Percentiles rank a stretch among this genome's conserved stretches.
Conservation (phyloP, 2,329 filamentous ascomycete species). For the Massarina eburnea region DNA sequence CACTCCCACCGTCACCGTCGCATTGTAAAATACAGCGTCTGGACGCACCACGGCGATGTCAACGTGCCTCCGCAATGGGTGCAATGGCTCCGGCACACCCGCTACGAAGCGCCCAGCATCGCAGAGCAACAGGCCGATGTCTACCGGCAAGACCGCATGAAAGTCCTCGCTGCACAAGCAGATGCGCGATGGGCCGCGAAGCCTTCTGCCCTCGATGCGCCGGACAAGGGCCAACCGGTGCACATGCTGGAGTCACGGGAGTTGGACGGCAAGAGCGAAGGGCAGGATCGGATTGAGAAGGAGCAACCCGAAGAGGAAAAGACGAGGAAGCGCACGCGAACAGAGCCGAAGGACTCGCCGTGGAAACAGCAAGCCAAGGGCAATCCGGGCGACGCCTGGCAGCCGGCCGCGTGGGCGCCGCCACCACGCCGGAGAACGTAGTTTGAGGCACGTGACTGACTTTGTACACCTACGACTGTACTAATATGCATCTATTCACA, state of each 20-base stretch:
- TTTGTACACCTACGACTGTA: not conserved
- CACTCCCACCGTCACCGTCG: constrained; percentile 58
- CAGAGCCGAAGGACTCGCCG: constrained; percentile 40
- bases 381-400: constrained; percentile 49
- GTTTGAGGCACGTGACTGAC: not conserved
- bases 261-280: constrained; percentile 25
- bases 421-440: constrained; percentile 34
- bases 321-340: constrained; percentile 23
- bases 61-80: constrained; percentile 67
- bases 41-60: constrained; percentile 60
- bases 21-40: constrained; percentile 58
- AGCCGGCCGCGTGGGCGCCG: constrained; percentile 51
- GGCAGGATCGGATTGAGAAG: constrained; percentile 17
- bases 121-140: constrained; percentile 62
- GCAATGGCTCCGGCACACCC: constrained; percentile 67
- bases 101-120: constrained; percentile 57
- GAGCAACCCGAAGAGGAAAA: constrained; percentile 18
- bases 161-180: constrained; percentile 60
- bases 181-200: constrained; percentile 64
- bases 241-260: constrained; percentile 50
- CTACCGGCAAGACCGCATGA: constrained; percentile 59
- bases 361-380: constrained; percentile 44
- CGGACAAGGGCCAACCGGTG: constrained; percentile 51
- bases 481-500: not conserved
- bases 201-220: constrained; percentile 60